A percentile compares a stretch with the other conserved stretches of the same genome.
Conservation (phyloP, 345 rosid species). For the Leavenworthia alabamica region DNA sequence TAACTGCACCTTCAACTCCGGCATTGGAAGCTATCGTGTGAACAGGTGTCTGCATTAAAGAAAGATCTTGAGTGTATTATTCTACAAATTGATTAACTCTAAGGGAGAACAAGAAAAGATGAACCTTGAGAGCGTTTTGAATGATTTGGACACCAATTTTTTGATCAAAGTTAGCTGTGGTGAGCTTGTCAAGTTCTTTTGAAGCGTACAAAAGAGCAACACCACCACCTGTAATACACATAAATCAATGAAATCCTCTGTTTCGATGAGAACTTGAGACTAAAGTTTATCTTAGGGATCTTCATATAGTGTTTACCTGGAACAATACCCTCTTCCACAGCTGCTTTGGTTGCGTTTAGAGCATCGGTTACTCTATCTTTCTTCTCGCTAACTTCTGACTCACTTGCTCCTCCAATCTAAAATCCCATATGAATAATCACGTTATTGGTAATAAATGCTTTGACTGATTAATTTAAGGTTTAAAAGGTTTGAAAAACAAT, state of each 20-base stretch:
- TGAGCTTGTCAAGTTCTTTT: conserved; percentile 70
- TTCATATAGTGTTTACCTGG: conserved; percentile 44
- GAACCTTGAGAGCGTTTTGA: conserved; percentile 87
- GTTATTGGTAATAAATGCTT: not conserved
- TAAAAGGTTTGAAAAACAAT: not conserved
- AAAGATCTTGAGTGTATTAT: not conserved
- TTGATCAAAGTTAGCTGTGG: conserved; percentile 92
- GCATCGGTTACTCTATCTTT: conserved; percentile 98
- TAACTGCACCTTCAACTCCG: conserved; percentile 94
- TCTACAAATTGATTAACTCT: not conserved
- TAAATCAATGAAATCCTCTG: not conserved
- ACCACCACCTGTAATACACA: conserved; percentile 69
- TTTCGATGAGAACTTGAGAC: not conserved
- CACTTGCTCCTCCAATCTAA: conserved; percentile 99
- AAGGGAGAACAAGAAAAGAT: not conserved
- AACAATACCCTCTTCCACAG: conserved; percentile 97
- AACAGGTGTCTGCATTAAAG: conserved; percentile 62
- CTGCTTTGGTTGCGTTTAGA: conserved; percentile 94
- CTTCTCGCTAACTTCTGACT: conserved; percentile 90
- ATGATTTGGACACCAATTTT: conserved; percentile 94
- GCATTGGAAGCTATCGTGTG: conserved; percentile 83
- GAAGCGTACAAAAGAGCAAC: conserved; percentile 90
- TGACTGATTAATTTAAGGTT: not conserved
- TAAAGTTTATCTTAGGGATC: not conserved
- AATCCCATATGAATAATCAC: not conserved